Evolutionary conservation across 805 yeast genomes (phyloP).

Genomic region (Candida coleopterorum): DNA sequence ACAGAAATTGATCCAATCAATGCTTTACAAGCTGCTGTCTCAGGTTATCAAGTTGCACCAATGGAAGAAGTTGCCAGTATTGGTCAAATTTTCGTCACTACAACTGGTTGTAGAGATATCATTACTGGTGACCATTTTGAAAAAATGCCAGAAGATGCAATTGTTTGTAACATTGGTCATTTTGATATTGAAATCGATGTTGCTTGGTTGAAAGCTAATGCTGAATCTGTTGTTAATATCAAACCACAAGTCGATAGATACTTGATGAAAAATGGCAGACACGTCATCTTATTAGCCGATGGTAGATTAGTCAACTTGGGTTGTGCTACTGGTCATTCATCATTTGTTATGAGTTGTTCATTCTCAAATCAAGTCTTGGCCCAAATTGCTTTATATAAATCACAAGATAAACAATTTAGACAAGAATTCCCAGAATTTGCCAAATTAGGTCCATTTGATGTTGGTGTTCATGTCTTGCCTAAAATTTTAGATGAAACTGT

Average conservation of each 20-base stretch:
- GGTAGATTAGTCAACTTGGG: constrained; percentile 99
- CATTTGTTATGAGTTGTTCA: constrained; percentile 98
- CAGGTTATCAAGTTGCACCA: constrained; percentile 95
- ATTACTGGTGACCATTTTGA: constrained; percentile 84
- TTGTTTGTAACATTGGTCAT: constrained; percentile 99
- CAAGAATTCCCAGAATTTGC: constrained; percentile 80
- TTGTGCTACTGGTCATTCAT: constrained; percentile 99
- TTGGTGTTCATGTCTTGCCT: constrained; percentile 95
- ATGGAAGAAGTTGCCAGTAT: constrained; percentile 87
- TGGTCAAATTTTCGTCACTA: constrained; percentile 98
- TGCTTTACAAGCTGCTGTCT: constrained; percentile 98
- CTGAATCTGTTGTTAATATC: constrained; percentile 90
- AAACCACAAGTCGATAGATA: constrained; percentile 99
- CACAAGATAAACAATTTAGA: constrained; percentile 77
- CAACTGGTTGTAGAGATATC: constrained; percentile 99
- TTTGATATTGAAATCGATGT: constrained; percentile 98
- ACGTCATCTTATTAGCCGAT: constrained; percentile 93
- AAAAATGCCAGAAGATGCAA: constrained; percentile 98
- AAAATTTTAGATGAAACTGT: constrained; percentile 98
- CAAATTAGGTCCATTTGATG: constrained; percentile 83
- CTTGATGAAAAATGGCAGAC: constrained; percentile 84
- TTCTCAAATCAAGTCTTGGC: constrained; percentile 99
- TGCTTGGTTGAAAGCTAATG: constrained; percentile 96
- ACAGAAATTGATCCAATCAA: constrained; percentile 98
- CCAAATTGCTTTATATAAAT: constrained; percentile 95